Evolutionary conservation across 108 stramenopile species (phyloP).

Genomic region (Aurantiochytrium sp.): DNA sequence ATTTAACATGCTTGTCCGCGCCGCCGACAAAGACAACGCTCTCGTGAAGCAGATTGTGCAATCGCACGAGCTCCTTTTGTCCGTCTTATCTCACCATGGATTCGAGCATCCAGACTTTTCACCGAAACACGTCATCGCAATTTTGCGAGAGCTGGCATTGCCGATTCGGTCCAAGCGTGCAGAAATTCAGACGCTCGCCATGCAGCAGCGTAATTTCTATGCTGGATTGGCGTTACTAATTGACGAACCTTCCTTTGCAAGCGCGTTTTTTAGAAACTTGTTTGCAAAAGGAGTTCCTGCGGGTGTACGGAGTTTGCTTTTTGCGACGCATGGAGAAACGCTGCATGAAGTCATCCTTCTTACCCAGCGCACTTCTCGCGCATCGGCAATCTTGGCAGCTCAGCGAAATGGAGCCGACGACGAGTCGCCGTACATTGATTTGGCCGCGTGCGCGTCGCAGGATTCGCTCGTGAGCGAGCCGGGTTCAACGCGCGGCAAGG

Average conservation of each 20-base stretch:
- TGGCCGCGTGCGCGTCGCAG: no score
- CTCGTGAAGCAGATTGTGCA: no score
- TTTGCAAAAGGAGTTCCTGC: neutral
- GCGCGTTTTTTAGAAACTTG: neutral
- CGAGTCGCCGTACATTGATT: neutral
- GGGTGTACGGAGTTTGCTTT: neutral
- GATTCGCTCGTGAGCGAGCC: no score
- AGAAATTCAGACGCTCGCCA: neutral
- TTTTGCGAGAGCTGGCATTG: neutral
- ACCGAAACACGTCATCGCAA: no score
- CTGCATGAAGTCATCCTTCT: neutral
- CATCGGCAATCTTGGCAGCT: neutral
- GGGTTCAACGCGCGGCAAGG: no score
- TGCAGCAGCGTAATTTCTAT: neutral
- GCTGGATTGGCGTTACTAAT: neutral
- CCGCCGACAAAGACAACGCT: no score
- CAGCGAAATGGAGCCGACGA: neutral
- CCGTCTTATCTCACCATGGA: no score
- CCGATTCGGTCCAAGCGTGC: neutral
- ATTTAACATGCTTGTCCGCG: neutral
- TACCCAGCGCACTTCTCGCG: neutral
- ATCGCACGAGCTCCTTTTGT: no score
- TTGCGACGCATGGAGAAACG: neutral
- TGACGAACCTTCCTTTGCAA: neutral
- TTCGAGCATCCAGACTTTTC: no score